These are phyloP conservation scores for Monosporascus sp. DNA, from an alignment of 2,329 filamentous ascomycete genomes.

Conservation along the genomic window DNA sequence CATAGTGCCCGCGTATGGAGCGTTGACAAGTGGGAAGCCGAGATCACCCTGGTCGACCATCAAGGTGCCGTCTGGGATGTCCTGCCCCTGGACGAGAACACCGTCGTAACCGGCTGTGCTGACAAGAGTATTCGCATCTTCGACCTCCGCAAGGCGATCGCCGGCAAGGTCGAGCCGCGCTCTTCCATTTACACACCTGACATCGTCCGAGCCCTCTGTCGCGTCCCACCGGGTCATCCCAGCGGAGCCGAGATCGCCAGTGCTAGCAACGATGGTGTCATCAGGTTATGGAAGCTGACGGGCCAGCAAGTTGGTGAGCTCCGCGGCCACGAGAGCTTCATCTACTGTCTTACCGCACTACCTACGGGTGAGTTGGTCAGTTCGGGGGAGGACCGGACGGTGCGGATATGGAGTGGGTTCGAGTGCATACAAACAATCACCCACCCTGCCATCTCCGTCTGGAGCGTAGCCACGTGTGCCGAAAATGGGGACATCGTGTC, in stretches of 20 bases:
- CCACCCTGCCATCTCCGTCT: slow-evolving; percentile 93
- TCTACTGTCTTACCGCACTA: slow-evolving; percentile 75
- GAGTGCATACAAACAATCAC: slow-evolving; percentile 93
- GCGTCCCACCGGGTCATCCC: slow-evolving; percentile 67
- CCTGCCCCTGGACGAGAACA: slow-evolving; percentile 71
- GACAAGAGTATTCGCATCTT: slow-evolving; percentile 88
- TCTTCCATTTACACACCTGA: slow-evolving; percentile 63
- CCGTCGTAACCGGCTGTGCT: slow-evolving; percentile 85
- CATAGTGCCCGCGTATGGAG: slow-evolving; percentile 81
- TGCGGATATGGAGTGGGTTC: slow-evolving; percentile 77
- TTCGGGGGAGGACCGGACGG: slow-evolving; percentile 88
- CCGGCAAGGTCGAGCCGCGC: slow-evolving; percentile 44
- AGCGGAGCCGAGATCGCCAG: slow-evolving; percentile 91
- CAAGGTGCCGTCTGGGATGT: slow-evolving; percentile 83
- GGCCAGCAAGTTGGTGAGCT: slow-evolving; percentile 73
- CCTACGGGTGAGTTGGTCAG: slow-evolving; percentile 86
- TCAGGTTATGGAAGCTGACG: slow-evolving; percentile 79
- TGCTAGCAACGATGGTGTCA: slow-evolving; percentile 85
- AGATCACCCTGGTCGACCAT: slow-evolving; percentile 68
- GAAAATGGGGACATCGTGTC: slow-evolving; percentile 90
- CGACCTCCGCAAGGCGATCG: slow-evolving; percentile 58
- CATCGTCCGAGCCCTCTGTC: slow-evolving; percentile 82
- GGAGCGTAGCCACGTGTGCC: slow-evolving; percentile 77
- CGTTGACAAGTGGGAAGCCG: slow-evolving; percentile 77
- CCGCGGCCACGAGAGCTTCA: slow-evolving; percentile 87